A percentile compares a stretch with the other conserved stretches of the same genome.
Evolutionary conservation across 2,329 filamentous ascomycete genomes (phyloP).

Genomic region (Ophiostoma fasciatum): DNA sequence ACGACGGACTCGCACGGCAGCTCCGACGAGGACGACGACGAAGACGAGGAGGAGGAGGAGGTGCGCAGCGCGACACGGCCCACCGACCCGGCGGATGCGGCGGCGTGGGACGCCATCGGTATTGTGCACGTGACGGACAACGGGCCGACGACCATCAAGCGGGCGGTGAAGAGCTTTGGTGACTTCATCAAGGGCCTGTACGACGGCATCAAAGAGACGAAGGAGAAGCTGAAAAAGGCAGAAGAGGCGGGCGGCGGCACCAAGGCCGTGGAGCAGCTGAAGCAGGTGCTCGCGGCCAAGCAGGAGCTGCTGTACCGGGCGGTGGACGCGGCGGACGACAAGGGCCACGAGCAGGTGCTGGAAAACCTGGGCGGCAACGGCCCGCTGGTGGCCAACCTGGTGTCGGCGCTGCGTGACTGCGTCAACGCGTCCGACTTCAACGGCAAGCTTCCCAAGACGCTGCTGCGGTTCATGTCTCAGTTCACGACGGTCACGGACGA

Average conservation of each 20-base stretch:
- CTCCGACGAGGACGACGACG: constrained; percentile 9
- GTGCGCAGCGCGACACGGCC: constrained; percentile 30
- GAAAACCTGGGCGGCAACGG: constrained; percentile 43
- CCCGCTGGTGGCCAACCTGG: constrained; percentile 39
- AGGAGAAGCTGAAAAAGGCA: constrained; percentile 27
- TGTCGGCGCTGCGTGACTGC: constrained; percentile 38
- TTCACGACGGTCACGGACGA: constrained; percentile 48
- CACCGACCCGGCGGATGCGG: constrained; percentile 28
- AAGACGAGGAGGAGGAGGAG: constrained; percentile 10
- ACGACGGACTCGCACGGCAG: constrained; percentile 8
- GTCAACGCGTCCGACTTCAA: constrained; percentile 37
- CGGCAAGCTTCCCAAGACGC: constrained; percentile 36
- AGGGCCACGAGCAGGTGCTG: constrained; percentile 39
- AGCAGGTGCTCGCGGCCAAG: constrained; percentile 26
- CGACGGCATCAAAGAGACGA: constrained; percentile 31
- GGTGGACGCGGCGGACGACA: constrained; percentile 37
- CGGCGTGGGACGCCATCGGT: constrained; percentile 38
- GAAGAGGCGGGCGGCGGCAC: constrained; percentile 24
- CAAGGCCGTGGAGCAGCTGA: constrained; percentile 21
- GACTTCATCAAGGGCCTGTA: constrained; percentile 34
- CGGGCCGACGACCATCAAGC: constrained; percentile 23
- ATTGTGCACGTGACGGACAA: constrained; percentile 31
- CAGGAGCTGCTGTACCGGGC: constrained; percentile 34
- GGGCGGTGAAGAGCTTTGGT: constrained; percentile 35
- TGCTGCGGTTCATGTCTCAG: constrained; percentile 45